A percentile compares a stretch with the other conserved stretches of the same genome.
Evolutionary conservation across 1,139 yeast genomes (phyloP).

Genomic region (Suhomyces choctaworum): DNA sequence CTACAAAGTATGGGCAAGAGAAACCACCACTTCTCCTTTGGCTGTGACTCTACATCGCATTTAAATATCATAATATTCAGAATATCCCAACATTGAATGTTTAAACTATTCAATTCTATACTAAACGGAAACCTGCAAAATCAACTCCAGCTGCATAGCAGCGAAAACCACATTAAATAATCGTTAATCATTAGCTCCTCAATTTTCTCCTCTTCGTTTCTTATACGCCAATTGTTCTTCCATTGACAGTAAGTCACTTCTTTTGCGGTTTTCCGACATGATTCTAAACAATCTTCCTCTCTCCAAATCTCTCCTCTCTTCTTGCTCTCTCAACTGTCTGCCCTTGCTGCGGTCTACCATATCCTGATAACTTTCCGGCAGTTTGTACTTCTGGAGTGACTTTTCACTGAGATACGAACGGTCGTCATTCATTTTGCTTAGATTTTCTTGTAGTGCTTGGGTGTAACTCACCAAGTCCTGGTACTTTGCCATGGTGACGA

Average conservation of each 20-base stretch:
- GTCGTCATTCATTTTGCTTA: constrained; percentile 28
- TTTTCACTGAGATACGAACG: constrained; percentile 1
- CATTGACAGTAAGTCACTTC: no score
- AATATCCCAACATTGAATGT: no score
- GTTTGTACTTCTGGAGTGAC: not conserved
- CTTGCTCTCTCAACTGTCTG: constrained; percentile 13
- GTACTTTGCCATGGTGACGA: constrained; percentile 31
- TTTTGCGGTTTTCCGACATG: constrained; percentile 3
- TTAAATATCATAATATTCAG: no score
- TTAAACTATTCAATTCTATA: no score
- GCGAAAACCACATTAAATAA: no score
- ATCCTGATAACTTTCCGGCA: constrained; percentile 6
- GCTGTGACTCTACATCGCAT: no score
- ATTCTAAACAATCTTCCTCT: constrained; percentile 12
- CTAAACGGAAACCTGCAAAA: no score
- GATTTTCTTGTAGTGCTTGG: constrained; percentile 31
- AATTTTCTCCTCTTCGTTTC: constrained; percentile 1
- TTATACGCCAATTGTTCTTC: no score
- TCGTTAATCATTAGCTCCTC: not conserved
- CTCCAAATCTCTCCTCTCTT: constrained; percentile 14
- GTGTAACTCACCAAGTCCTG: constrained; percentile 40
- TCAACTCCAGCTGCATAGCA: no score
- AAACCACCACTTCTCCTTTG: no score
- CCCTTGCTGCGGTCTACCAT: constrained; percentile 14
- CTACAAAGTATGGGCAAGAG: no score